Evolutionary conservation across 2,329 filamentous ascomycete species (phyloP).

Genomic region (Exserohilum rostratum): DNA sequence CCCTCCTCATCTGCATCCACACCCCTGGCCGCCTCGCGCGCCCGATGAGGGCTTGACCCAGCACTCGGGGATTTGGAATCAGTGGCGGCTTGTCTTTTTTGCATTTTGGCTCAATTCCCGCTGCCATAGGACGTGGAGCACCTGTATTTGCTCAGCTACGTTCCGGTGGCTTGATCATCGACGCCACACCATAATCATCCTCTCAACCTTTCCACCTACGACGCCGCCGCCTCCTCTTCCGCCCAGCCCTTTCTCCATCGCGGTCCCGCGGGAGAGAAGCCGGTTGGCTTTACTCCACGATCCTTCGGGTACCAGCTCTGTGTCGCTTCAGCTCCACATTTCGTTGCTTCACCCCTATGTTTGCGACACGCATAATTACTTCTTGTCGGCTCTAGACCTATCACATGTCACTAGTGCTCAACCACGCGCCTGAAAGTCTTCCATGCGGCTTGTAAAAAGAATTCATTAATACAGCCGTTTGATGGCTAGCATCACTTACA

Average conservation of each 20-base stretch:
- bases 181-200: background rate
- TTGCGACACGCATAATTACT: background rate
- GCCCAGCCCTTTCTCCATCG: background rate
- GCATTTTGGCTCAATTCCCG: background rate
- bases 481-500: background rate
- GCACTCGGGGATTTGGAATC: background rate
- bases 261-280: background rate
- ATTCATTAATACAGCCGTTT: background rate
- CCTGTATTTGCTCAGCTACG: background rate
- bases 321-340: constrained; percentile 1
- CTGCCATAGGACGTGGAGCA: background rate
- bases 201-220: background rate
- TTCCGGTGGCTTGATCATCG: background rate
- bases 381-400: background rate
- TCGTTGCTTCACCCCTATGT: background rate
- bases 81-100: background rate
- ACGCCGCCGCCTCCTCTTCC: background rate
- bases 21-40: background rate
- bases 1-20: background rate
- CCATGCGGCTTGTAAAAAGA: background rate
- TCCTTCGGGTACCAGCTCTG: background rate
- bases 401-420: background rate
- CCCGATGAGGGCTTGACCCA: background rate
- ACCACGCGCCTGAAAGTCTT: background rate
- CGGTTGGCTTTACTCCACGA: background rate